phyloP scores from a whole-genome alignment of 1,284 basidiomycete genomes.

The Pseudozyma flocculosa region DNA sequence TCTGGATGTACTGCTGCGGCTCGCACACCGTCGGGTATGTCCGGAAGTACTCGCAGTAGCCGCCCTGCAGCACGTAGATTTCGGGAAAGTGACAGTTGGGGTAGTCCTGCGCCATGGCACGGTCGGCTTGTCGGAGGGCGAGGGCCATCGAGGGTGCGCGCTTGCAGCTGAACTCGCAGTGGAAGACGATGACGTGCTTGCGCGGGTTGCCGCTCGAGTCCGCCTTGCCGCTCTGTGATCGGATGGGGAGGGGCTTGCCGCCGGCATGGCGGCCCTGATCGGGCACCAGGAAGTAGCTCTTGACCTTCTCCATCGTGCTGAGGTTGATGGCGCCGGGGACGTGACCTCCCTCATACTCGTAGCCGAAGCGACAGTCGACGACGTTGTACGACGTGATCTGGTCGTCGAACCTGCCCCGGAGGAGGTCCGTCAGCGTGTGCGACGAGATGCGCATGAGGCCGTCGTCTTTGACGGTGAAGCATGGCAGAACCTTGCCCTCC shows the following conservation, averaged over 20 bases:
- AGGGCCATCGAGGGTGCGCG: conserved; percentile 96
- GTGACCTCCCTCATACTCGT: conserved; percentile 92
- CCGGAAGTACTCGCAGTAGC: conserved; percentile 85
- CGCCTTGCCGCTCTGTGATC: conserved; percentile 70
- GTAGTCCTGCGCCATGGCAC: conserved; percentile 80
- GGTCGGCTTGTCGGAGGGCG: conserved; percentile 84
- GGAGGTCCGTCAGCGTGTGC: conserved; percentile 63
- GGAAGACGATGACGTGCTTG: conserved; percentile 88
- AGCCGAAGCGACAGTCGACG: conserved; percentile 96
- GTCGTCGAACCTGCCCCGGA: conserved; percentile 47
- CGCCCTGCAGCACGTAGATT: conserved; percentile 93
- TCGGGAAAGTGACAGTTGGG: conserved; percentile 94
- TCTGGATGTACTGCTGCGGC: conserved; percentile 79
- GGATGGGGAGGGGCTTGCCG: conserved; percentile 35
- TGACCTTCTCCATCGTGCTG: conserved; percentile 76
- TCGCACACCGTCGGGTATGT: conserved; percentile 70
- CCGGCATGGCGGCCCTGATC: conserved; percentile 59
- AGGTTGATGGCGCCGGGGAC: conserved; percentile 89
- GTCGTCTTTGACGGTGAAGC: conserved; percentile 88
- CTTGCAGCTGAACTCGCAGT: conserved; percentile 96
- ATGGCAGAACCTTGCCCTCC: conserved; percentile 88
- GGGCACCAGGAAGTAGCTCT: conserved; percentile 73
- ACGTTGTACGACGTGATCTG: conserved; percentile 60
- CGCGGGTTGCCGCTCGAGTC: conserved; percentile 60
- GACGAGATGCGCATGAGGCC: conserved; percentile 87